Conservation (phyloP, 805 yeast genomes). For the Pichia paraexigua region DNA sequence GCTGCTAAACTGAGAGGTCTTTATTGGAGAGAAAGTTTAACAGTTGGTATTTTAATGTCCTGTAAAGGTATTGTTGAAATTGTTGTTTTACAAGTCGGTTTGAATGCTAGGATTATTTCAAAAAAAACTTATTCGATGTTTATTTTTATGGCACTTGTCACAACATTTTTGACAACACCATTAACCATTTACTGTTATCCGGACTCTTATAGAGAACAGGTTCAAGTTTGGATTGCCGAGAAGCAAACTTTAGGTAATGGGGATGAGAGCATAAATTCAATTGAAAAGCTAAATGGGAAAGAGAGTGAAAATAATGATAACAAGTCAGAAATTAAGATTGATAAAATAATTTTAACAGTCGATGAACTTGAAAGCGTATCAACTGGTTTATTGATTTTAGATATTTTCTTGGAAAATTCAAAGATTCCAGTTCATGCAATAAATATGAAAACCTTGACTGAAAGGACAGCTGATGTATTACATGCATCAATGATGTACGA, state of each 20-base stretch:
- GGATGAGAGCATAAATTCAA: slow-evolving; percentile 11
- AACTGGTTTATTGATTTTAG: slow-evolving; percentile 23
- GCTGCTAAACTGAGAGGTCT: slow-evolving; percentile 58
- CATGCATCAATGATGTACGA: slow-evolving; percentile 45
- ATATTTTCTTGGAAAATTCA: slow-evolving; percentile 19
- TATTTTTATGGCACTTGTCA: slow-evolving; percentile 70
- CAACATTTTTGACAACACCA: slow-evolving; percentile 78
- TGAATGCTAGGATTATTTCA: slow-evolving; percentile 60
- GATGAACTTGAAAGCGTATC: slow-evolving; percentile 25
- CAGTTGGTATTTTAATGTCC: slow-evolving; percentile 78
- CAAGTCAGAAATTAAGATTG: slow-evolving; percentile 13
- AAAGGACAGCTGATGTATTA: slow-evolving; percentile 60
- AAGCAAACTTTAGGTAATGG: slow-evolving; percentile 8
- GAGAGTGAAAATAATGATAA: not conserved
- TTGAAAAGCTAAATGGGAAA: slow-evolving; percentile 13
- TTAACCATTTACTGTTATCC: slow-evolving; percentile 59
- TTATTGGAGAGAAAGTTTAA: slow-evolving; percentile 62
- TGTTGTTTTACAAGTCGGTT: slow-evolving; percentile 68
- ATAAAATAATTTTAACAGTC: slow-evolving; percentile 20
- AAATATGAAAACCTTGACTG: slow-evolving; percentile 52
- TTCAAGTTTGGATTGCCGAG: slow-evolving; percentile 26
- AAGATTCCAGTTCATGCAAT: slow-evolving; percentile 38
- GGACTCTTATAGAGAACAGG: slow-evolving; percentile 45
- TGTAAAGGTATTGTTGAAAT: slow-evolving; percentile 86
- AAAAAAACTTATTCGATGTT: slow-evolving; percentile 70